These are phyloP conservation scores for Thalassiosira exigua DNA, from an alignment of 352 stramenopile genomes.

Conservation along the genomic window DNA sequence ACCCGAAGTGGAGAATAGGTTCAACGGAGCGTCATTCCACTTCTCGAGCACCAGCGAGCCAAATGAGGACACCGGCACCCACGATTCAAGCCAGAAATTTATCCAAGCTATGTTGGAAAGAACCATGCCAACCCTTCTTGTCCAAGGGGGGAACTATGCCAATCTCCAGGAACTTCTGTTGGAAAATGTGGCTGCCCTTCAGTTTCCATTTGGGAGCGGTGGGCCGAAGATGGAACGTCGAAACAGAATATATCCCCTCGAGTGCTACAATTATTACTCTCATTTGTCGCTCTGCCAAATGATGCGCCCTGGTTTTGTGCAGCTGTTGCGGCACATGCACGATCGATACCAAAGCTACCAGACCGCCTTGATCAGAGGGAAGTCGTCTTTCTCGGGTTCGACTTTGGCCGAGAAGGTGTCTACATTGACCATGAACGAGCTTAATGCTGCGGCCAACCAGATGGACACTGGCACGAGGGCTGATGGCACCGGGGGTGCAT, in stretches of 20 bases:
- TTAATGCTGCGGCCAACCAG: neutral
- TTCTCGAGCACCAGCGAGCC: neutral
- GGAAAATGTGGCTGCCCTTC: neutral
- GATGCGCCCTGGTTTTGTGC: too few species aligned
- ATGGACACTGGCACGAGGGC: neutral
- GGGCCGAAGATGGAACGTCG: too few species aligned
- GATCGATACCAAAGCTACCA: neutral
- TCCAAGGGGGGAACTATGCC: neutral
- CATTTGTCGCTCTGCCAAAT: too few species aligned
- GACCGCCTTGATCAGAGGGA: constrained; percentile 3
- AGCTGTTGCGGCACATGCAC: too few species aligned
- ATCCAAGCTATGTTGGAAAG: neutral
- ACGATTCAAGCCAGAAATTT: constrained; percentile 3
- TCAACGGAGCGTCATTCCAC: neutral
- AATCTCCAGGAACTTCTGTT: neutral
- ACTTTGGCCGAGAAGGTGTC: constrained; percentile 1
- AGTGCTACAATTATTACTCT: too few species aligned
- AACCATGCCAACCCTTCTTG: constrained; percentile 3
- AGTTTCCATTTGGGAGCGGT: neutral
- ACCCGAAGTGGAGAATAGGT: neutral
- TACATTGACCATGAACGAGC: neutral
- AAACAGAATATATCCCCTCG: too few species aligned
- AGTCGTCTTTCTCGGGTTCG: neutral
- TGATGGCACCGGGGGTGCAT: neutral
- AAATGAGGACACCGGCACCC: neutral